A percentile compares a stretch with the other conserved stretches of the same genome.
Evolutionary conservation across 2,329 filamentous ascomycete species (phyloP).

Genomic region (Aspergillus arachidicola): DNA sequence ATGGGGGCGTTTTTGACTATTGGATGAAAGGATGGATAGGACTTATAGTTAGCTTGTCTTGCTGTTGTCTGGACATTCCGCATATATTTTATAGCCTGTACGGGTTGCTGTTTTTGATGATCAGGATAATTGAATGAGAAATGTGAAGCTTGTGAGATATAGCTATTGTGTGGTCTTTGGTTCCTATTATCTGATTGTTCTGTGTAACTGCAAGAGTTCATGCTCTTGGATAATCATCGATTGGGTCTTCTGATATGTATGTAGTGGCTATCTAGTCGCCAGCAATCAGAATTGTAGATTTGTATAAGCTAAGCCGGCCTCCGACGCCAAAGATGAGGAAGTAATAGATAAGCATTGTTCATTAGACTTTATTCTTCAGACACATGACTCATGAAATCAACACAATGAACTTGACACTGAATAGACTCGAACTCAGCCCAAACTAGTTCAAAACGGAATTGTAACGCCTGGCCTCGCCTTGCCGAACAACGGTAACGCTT

Average conservation of each 20-base stretch:
- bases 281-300: not conserved
- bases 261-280: not conserved
- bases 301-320: not conserved
- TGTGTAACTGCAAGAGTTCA: not conserved
- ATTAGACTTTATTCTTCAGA: conserved; percentile 8
- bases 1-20: conserved; percentile 14
- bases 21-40: conserved; percentile 8
- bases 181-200: not conserved
- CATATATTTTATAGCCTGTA: conserved; percentile 7
- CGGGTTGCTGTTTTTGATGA: conserved; percentile 10
- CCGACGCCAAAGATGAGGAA: not conserved
- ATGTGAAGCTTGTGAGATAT: conserved; percentile 6
- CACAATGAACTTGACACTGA: not conserved
- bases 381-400: conserved; percentile 5
- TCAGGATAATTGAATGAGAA: conserved; percentile 16
- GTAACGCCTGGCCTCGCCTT: conserved; percentile 33
- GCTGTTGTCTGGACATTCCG: not conserved
- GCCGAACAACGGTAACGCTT: conserved; percentile 29
- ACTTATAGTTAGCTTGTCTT: not conserved
- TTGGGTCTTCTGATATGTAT: not conserved
- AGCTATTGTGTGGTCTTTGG: not conserved
- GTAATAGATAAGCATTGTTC: conserved; percentile 5
- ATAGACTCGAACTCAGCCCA: not conserved
- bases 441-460: conserved; percentile 18
- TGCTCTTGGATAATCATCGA: not conserved